Percentiles rank a stretch among this genome's conserved stretches.
Evolutionary conservation across 2,329 filamentous ascomycete species (phyloP).

Genomic region (Nemania diffusa): DNA sequence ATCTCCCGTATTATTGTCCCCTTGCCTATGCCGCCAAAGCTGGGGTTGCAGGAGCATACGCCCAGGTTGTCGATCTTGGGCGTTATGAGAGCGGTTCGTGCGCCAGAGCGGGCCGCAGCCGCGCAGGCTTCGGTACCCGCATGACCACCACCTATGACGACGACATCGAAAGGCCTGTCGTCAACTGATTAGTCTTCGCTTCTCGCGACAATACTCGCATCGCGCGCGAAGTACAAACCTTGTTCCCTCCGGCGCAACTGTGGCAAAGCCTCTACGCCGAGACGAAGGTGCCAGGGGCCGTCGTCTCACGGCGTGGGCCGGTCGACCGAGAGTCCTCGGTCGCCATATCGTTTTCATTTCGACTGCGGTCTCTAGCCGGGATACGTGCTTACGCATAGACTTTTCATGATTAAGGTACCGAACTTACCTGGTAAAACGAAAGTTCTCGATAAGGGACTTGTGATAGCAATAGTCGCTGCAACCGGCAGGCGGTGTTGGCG

Average conservation of each 20-base stretch:
- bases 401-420: too few relatives aligned
- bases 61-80: constrained; percentile 61
- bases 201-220: neutral
- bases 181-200: constrained; percentile 1
- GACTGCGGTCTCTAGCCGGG: neutral
- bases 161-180: constrained; percentile 79
- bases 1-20: constrained; percentile 96
- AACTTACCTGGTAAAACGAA: neutral
- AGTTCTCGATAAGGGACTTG: constrained; percentile 22
- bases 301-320: constrained; percentile 36
- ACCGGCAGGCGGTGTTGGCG: constrained; percentile 30
- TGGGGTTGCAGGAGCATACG: constrained; percentile 44
- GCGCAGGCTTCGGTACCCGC: constrained; percentile 94
- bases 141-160: constrained; percentile 96
- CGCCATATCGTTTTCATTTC: constrained; percentile 50
- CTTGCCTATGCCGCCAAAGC: constrained; percentile 98
- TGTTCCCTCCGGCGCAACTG: constrained; percentile 46
- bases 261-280: constrained; percentile 46
- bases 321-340: constrained; percentile 44
- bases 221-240: constrained; percentile 42
- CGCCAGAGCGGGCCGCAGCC: constrained; percentile 87
- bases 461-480: constrained; percentile 4
- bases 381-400: too few relatives aligned
- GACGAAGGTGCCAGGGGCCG: constrained; percentile 28
- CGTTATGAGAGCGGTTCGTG: constrained; percentile 88